Evolutionary conservation across 2,329 filamentous ascomycete species (phyloP).

Genomic region (Aspergillus sojae): DNA sequence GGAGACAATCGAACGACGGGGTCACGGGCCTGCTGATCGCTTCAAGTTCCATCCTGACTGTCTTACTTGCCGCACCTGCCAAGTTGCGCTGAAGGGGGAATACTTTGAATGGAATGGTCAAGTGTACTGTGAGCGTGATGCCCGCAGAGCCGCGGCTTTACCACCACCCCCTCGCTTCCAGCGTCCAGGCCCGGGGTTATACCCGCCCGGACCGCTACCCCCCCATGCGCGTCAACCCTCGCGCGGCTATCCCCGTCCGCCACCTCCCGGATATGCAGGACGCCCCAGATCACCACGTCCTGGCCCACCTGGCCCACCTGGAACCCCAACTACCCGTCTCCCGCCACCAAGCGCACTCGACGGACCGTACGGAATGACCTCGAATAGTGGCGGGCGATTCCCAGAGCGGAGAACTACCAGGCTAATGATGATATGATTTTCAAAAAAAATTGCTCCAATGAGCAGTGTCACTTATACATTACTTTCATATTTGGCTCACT

Average conservation of each 20-base stretch:
- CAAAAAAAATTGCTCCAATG: neutral
- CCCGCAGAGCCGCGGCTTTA: conserved; percentile 59
- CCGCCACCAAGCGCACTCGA: conserved; percentile 18
- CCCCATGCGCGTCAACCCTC: conserved; percentile 24
- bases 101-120: conserved; percentile 86
- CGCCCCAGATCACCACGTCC: conserved; percentile 9
- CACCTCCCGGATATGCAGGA: conserved; percentile 29
- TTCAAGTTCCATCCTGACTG: conserved; percentile 86
- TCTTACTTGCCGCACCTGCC: conserved; percentile 78
- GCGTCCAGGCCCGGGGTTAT: conserved; percentile 21
- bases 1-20: conserved; percentile 66
- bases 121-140: conserved; percentile 86
- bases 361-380: conserved; percentile 28
- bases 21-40: conserved; percentile 37
- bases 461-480: neutral
- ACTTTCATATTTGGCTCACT: neutral
- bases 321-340: neutral
- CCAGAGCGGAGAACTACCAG: conserved; percentile 53
- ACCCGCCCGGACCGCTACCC: conserved; percentile 38
- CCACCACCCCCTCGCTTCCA: conserved; percentile 39
- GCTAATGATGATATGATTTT: conserved; percentile 51
- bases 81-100: conserved; percentile 72
- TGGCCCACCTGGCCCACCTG: neutral
- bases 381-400: conserved; percentile 41
- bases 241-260: conserved; percentile 19